These are phyloP conservation scores for Spathaspora arborariae DNA, from an alignment of 805 yeast genomes.

Conservation along the genomic window DNA sequence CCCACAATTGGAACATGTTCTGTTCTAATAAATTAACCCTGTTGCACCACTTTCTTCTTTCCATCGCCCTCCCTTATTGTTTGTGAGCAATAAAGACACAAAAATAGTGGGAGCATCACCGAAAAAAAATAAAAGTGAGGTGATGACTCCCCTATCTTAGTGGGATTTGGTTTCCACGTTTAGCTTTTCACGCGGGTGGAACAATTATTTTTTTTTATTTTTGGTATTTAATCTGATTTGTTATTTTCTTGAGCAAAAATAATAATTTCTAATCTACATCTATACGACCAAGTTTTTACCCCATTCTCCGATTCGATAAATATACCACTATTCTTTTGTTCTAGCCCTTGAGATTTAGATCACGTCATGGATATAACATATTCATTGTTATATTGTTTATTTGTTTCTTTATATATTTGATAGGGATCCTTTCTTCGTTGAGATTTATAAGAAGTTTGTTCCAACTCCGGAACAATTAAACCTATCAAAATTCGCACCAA, in stretches of 20 bases:
- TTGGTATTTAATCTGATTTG: neutral
- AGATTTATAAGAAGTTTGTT: no score
- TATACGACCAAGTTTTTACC: neutral
- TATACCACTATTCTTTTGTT: neutral
- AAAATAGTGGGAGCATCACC: neutral
- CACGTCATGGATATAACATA: no score
- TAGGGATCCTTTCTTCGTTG: no score
- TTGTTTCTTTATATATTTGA: no score
- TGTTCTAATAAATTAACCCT: neutral
- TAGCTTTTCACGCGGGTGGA: neutral
- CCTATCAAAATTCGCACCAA: neutral
- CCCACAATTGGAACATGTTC: neutral
- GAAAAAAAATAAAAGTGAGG: neutral
- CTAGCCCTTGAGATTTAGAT: neutral
- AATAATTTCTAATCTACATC: neutral
- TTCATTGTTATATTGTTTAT: neutral
- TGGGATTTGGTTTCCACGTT: neutral
- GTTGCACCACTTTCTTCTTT: neutral
- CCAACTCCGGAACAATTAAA: neutral
- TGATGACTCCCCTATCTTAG: neutral
- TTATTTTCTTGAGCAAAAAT: neutral
- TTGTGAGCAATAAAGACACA: neutral
- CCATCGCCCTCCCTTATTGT: neutral
- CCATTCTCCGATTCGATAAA: neutral
- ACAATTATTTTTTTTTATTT: neutral